These are phyloP conservation scores for Podila epigama DNA, from an alignment of 192 early-diverging fungal genomes.

Conservation along the genomic window DNA sequence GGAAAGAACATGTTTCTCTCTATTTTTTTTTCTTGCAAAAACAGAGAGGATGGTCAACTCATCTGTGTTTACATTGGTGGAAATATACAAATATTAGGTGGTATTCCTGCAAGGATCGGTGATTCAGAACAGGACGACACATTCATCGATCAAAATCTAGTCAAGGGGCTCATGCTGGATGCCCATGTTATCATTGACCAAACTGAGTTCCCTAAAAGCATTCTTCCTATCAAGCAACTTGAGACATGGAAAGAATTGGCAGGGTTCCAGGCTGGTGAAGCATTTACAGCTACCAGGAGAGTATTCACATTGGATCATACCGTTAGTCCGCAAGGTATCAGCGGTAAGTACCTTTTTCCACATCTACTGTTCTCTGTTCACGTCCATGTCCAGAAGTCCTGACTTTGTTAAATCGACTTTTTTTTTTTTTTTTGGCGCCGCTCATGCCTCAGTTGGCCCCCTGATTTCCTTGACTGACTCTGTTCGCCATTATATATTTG, in stretches of 20 bases:
- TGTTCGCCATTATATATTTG: background rate
- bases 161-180: slow-evolving; percentile 21
- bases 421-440: background rate
- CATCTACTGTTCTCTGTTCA: background rate
- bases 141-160: background rate
- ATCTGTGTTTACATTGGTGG: too few relatives aligned
- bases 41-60: too few relatives aligned
- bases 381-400: background rate
- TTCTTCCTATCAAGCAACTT: background rate
- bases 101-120: background rate
- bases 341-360: slow-evolving; percentile 8
- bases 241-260: slow-evolving; percentile 5
- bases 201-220: background rate
- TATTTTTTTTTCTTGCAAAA: background rate
- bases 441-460: background rate
- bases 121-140: too few relatives aligned
- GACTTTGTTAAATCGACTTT: too few relatives aligned
- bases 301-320: slow-evolving; percentile 22
- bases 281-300: background rate
- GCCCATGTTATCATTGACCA: slow-evolving; percentile 31
- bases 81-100: background rate
- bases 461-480: background rate
- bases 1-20: background rate
- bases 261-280: background rate
- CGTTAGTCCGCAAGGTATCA: background rate